Evolutionary conservation across 2,329 filamentous ascomycete species (phyloP).

Genomic region (Venturia aucupariae): DNA sequence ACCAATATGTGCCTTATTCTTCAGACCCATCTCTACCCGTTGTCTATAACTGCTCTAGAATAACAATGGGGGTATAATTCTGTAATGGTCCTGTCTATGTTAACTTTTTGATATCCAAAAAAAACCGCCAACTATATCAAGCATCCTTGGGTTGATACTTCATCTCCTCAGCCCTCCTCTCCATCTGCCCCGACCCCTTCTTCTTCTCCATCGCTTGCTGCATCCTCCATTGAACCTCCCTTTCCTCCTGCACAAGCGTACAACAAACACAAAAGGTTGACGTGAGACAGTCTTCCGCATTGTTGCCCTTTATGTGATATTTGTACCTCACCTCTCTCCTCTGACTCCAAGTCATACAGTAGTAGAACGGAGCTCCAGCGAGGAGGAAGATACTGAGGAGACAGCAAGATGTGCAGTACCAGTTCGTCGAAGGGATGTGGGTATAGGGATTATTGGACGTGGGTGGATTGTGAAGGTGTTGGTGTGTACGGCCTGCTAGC

Average conservation of each 20-base stretch:
- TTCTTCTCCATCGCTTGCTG: not conserved
- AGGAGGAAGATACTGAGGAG: not conserved
- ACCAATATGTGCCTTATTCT: too few relatives aligned
- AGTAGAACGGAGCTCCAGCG: not conserved
- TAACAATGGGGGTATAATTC: not conserved
- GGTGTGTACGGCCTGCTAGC: constrained; percentile 13
- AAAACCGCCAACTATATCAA: not conserved
- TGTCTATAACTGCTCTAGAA: not conserved
- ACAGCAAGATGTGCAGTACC: constrained; percentile 9
- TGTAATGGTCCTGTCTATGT: not conserved
- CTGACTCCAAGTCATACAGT: constrained; percentile 7
- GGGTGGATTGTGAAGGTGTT: constrained; percentile 11
- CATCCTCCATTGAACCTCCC: constrained; percentile 12
- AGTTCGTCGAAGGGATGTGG: constrained; percentile 13
- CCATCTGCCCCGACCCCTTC: not conserved
- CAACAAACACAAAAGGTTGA: constrained; percentile 14
- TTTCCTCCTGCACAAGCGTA: constrained; percentile 16
- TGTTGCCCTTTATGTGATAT: constrained; percentile 15
- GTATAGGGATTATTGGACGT: not conserved
- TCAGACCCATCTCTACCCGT: not conserved
- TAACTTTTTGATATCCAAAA: not conserved
- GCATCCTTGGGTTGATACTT: not conserved
- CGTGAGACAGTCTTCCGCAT: constrained; percentile 12
- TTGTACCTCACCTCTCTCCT: constrained; percentile 13
- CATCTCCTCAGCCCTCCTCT: not conserved